Evolutionary conservation across 768 basidiomycete species (phyloP), one percentile per base, ranked within the genome.

Genomic region (Cyclocybe cylindracea): DNA sequence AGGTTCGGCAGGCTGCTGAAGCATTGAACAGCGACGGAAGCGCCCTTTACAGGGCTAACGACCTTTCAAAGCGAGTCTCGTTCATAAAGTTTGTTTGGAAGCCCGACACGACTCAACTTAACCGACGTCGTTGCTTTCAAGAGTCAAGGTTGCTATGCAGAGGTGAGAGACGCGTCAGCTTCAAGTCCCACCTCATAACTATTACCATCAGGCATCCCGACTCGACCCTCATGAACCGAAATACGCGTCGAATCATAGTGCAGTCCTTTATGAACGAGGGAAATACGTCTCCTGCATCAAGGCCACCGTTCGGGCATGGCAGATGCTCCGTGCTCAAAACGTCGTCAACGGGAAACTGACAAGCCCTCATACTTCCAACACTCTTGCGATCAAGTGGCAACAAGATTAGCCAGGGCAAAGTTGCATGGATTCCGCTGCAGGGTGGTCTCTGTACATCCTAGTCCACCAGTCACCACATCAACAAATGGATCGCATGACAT

Each of bases 181-280:
- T 24, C 24, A 24, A 24, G 24, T 24, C 5, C 24, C 24, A 3
- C 3, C 24, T 24, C 37, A 38, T 11, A 38, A 38, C 37, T 7
- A 11, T 11, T 38, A 7, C 7, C 37, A 7, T 24, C n/a, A 62
- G 61, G 61, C 58, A 4, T 40, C 49, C n/a, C 44, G 36, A 33
- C 40, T 59, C 5, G 54, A 59, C 24, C 40, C 48, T 11, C 5
- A 35, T 16, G 62, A 61, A 39, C 56, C 60, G 2, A 61, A 62
- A 39, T 62, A 61, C 42, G 44, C 59, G 2, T 62, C 63, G 14
- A 65, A 65, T 40, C 58, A 62, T 4, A 61, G 59, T 13, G 63
- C 63, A 5, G 61, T 55, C 2, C 43, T 54, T 13, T 65, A 58
- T 40, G 61, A 62, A 29, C 54, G 54, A 31, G 63, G 61, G 1